phyloP scores from a whole-genome alignment of 768 basidiomycete genomes.

The Fistulinella prunicolor region DNA sequence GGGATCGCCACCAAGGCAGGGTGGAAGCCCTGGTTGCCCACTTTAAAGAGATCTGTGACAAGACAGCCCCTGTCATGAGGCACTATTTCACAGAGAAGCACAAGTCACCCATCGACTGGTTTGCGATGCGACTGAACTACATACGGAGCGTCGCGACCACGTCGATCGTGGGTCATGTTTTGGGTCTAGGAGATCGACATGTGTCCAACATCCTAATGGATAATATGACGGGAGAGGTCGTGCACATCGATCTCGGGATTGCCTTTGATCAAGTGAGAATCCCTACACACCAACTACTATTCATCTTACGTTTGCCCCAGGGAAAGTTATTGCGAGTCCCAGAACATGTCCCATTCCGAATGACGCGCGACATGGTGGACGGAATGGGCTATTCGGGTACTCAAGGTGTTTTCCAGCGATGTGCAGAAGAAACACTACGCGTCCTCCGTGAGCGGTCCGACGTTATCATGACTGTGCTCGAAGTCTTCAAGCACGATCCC shows the following conservation, averaged over 20 bases:
- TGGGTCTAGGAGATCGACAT: slow-evolving; percentile 94
- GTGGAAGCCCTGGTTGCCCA: slow-evolving; percentile 30
- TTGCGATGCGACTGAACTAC: slow-evolving; percentile 85
- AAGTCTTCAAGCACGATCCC: slow-evolving; percentile 96
- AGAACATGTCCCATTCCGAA: slow-evolving; percentile 90
- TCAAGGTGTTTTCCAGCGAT: slow-evolving; percentile 91
- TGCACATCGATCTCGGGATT: slow-evolving; percentile 96
- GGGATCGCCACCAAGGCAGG: slow-evolving; percentile 29
- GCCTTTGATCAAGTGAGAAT: slow-evolving; percentile 84
- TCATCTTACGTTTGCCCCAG: slow-evolving; percentile 36
- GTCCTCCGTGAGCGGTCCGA: slow-evolving; percentile 84
- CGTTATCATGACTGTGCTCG: slow-evolving; percentile 90
- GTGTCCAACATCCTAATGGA: slow-evolving; percentile 91
- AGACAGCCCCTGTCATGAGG: slow-evolving; percentile 83
- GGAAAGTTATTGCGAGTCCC: slow-evolving; percentile 77
- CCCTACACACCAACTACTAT: neutral
- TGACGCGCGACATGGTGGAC: slow-evolving; percentile 92
- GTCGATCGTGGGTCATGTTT: slow-evolving; percentile 88
- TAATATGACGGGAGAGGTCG: slow-evolving; percentile 74
- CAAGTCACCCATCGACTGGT: slow-evolving; percentile 89
- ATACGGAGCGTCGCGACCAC: slow-evolving; percentile 90
- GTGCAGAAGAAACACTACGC: slow-evolving; percentile 91
- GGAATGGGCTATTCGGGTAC: slow-evolving; percentile 90
- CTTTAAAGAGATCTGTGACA: slow-evolving; percentile 40
- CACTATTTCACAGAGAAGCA: slow-evolving; percentile 92